phyloP scores from a whole-genome alignment of 768 basidiomycete genomes.

The Russula lepida region DNA sequence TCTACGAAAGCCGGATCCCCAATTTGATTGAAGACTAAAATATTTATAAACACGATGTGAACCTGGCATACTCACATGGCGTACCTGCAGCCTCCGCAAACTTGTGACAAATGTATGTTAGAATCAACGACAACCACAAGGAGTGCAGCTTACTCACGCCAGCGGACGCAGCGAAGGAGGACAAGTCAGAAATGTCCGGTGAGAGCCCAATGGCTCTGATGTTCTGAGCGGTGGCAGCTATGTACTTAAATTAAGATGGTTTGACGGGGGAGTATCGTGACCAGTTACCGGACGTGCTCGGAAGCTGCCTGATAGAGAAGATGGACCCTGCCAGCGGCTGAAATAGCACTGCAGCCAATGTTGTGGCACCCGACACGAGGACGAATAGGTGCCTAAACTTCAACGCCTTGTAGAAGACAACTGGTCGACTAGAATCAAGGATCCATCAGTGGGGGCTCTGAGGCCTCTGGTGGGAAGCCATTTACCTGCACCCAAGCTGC shows the following conservation, averaged over 20 bases:
- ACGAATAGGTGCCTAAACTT: constrained; percentile 48
- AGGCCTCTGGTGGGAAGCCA: not conserved
- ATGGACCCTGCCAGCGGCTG: constrained; percentile 48
- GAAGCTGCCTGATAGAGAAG: constrained; percentile 25
- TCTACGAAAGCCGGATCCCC: constrained; percentile 51
- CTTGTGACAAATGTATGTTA: constrained; percentile 1
- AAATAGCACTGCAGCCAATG: constrained; percentile 37
- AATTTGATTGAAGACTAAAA: constrained; percentile 37
- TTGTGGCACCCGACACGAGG: constrained; percentile 43
- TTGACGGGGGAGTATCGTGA: not conserved
- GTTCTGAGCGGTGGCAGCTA: constrained; percentile 14
- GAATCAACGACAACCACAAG: constrained; percentile 22
- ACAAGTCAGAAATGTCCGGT: constrained; percentile 4
- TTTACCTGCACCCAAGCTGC: constrained; percentile 15
- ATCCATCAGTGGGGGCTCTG: not conserved
- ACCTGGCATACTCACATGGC: not conserved
- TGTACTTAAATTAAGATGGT: not conserved
- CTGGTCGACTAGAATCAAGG: not conserved
- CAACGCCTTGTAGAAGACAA: constrained; percentile 30
- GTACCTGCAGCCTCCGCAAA: constrained; percentile 19
- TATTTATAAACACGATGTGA: constrained; percentile 32
- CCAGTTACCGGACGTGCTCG: constrained; percentile 29
- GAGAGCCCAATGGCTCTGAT: constrained; percentile 13
- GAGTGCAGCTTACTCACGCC: constrained; percentile 27
- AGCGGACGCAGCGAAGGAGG: constrained; percentile 16